Evolutionary conservation across 306 rosid genomes (phyloP).

Genomic region (Prunus padus): DNA sequence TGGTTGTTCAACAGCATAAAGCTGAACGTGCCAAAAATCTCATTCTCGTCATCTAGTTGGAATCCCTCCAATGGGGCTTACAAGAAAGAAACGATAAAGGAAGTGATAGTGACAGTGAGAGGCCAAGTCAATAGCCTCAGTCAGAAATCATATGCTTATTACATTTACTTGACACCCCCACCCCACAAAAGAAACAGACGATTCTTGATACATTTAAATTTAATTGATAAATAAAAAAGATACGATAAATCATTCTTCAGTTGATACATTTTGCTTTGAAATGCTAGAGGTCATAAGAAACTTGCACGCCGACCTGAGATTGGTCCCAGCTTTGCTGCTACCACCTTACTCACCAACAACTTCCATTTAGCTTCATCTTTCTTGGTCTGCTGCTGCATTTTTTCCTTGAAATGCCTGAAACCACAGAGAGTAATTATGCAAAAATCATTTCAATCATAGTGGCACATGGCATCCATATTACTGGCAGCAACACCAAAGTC

Average conservation of each 20-base stretch:
- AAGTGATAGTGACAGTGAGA: background rate
- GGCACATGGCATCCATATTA: background rate
- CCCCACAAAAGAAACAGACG: background rate
- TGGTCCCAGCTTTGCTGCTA: constrained; percentile 26
- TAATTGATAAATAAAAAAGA: background rate
- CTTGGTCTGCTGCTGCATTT: constrained; percentile 39
- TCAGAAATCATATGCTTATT: background rate
- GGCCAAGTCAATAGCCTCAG: background rate
- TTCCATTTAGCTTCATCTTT: constrained; percentile 50
- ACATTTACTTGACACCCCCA: background rate
- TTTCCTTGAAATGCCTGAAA: constrained; percentile 43
- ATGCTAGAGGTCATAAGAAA: constrained; percentile 2
- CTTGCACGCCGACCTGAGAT: constrained; percentile 19
- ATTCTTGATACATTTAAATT: background rate
- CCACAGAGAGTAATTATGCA: background rate
- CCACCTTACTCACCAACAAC: constrained; percentile 45
- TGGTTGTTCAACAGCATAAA: too few relatives aligned
- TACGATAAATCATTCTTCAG: background rate
- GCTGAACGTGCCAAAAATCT: too few relatives aligned
- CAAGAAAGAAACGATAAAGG: too few relatives aligned
- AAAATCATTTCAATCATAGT: too few relatives aligned
- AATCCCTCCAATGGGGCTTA: too few relatives aligned
- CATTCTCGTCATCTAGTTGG: too few relatives aligned
- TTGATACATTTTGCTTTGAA: background rate
- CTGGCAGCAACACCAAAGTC: background rate